Percentiles rank a stretch among this genome's conserved stretches.
phyloP scores from a whole-genome alignment of 148 eudicot species.

The Chenopodium quinoa region DNA sequence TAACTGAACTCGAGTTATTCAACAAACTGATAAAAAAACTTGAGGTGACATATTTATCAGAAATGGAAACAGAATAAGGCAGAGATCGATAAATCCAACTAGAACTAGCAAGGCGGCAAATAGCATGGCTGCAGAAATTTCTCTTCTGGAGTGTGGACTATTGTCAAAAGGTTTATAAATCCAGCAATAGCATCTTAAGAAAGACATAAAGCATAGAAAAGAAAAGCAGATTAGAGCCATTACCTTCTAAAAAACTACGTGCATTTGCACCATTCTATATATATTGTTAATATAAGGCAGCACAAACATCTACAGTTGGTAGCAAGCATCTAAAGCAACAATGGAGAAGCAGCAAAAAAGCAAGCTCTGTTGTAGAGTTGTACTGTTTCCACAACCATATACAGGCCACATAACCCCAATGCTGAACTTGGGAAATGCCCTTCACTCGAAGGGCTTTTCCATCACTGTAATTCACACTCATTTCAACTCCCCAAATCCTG shows the following conservation, averaged over 20 bases:
- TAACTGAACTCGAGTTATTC: neutral
- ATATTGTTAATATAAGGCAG: neutral
- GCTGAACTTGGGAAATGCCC: slow-evolving; percentile 42
- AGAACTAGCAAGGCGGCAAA: neutral
- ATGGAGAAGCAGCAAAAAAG: slow-evolving; percentile 15
- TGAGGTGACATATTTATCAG: neutral
- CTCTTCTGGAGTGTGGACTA: neutral
- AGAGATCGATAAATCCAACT: neutral
- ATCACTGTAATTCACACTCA: slow-evolving; percentile 36
- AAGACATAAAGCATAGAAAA: neutral
- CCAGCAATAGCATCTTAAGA: neutral
- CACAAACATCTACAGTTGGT: neutral
- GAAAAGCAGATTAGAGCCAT: neutral
- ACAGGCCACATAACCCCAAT: slow-evolving; percentile 47
- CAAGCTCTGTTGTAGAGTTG: slow-evolving; percentile 15
- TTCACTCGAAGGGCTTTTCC: slow-evolving; percentile 37
- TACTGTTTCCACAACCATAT: slow-evolving; percentile 39
- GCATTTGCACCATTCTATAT: neutral
- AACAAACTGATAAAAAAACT: neutral
- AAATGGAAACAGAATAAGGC: neutral
- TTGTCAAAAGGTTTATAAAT: neutral
- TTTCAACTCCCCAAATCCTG: slow-evolving; percentile 34
- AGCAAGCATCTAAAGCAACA: neutral
- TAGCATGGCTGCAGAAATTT: neutral
- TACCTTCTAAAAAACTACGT: neutral